phyloP scores from a whole-genome alignment of 2,329 filamentous ascomycete species.

The Alternaria alternata region DNA sequence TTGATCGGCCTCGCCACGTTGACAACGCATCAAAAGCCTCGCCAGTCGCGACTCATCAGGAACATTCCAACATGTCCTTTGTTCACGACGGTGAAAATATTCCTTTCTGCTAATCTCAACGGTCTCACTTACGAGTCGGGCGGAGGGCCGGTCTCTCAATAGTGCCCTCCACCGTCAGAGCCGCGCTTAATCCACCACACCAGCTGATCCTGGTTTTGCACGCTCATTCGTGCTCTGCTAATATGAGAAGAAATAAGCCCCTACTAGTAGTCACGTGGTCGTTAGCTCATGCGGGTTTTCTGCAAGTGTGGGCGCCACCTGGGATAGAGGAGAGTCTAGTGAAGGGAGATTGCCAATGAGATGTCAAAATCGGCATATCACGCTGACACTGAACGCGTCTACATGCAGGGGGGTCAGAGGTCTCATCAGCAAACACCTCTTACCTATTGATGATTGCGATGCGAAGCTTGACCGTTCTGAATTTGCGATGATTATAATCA shows the following conservation, averaged over 20 bases:
- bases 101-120: slow-evolving; percentile 29
- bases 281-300: too few relatives aligned
- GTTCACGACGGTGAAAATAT: slow-evolving; percentile 18
- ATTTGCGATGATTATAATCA: neutral
- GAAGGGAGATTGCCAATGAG: slow-evolving; percentile 37
- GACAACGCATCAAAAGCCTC: slow-evolving; percentile 43
- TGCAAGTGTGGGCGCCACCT: too few relatives aligned
- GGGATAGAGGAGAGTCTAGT: slow-evolving; percentile 19
- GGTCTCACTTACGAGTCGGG: slow-evolving; percentile 32
- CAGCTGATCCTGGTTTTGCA: slow-evolving; percentile 35
- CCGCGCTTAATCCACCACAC: slow-evolving; percentile 36
- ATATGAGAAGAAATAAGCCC: slow-evolving; percentile 32
- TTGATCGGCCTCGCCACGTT: slow-evolving; percentile 41
- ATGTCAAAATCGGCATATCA: slow-evolving; percentile 14
- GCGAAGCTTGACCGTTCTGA: slow-evolving; percentile 4
- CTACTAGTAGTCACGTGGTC: slow-evolving; percentile 7
- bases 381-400: slow-evolving; percentile 34
- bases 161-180: slow-evolving; percentile 39
- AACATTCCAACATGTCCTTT: slow-evolving; percentile 9
- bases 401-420: slow-evolving; percentile 33
- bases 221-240: slow-evolving; percentile 37
- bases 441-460: slow-evolving; percentile 1
- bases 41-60: slow-evolving; percentile 20
- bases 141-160: slow-evolving; percentile 26
- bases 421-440: slow-evolving; percentile 6